Evolutionary conservation across 2,329 filamentous ascomycete species (phyloP), one percentile per base, ranked within the genome.

Genomic region (Cercospora janseana): DNA sequence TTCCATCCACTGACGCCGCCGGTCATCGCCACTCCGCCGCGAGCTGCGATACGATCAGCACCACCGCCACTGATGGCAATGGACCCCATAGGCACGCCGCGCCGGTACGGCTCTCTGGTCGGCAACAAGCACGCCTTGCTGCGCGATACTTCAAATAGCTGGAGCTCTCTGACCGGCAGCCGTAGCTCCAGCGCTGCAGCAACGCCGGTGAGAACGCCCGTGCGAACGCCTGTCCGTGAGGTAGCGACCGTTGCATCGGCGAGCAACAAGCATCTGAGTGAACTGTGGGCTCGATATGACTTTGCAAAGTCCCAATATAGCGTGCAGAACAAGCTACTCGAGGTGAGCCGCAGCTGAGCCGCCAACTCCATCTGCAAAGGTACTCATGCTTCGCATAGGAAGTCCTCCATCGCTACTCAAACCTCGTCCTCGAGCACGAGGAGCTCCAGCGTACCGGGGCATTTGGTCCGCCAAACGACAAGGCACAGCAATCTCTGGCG

Each of bases 371-470:
- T 7, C 9, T 3, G 20, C 12, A 4, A 3, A 29, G 5, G 20
- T 8, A 28, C 29, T 37, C 32, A 20, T 27, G 6, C 32, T 46
- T n/a, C 23, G 3, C 4, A 15, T 12, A 46, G 44, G 44, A 46
- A 35, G 53, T 75, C 9, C 58, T 74, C 31, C 60, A 55, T 21
- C 66, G 70, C n/a, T 71, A 73, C 55, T 65, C 71, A 40, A 64
- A 62, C 46, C 51, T 72, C 5, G 55, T 55, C 28, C 62, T 67
- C 26, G 40, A 41, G 7, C 42, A 49, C 18, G 51, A 53, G 6
- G 44, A 52, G 13, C 31, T 35, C n/a, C 45, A 52, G 23, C 48
- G 31, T 18, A 40, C 40, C 12, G 18, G 20, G 13, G n/a, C 27
- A 13, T 9, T 56, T 72, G 66, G 67, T 78, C 18, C 73, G 75